Conservation (phyloP, 257 asterid species). For the Nicotiana undulata region DNA sequence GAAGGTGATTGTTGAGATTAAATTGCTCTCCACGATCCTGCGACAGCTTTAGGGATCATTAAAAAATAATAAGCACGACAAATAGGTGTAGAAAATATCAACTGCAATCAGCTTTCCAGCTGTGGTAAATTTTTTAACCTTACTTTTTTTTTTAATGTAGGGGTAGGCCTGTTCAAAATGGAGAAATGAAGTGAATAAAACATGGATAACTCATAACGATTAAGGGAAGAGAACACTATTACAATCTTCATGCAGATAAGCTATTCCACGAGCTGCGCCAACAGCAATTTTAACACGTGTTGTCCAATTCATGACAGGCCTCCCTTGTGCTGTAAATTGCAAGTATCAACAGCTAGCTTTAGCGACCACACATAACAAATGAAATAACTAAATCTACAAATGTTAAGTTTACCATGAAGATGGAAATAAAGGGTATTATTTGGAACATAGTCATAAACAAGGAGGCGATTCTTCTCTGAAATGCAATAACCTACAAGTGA, state of each 20-base stretch:
- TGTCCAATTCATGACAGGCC: slow-evolving; percentile 76
- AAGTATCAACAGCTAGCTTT: slow-evolving; percentile 9
- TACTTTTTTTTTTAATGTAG: not conserved
- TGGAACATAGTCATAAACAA: slow-evolving; percentile 75
- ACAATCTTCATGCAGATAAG: slow-evolving; percentile 99
- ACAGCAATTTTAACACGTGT: slow-evolving; percentile 70
- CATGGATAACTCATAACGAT: not conserved
- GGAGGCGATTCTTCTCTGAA: slow-evolving; percentile 71
- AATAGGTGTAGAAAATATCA: not conserved
- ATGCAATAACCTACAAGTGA: slow-evolving; percentile 94
- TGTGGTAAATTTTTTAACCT: not conserved
- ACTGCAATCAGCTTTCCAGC: not conserved
- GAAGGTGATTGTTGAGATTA: not conserved
- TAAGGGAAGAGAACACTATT: slow-evolving; percentile 10
- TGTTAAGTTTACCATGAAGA: slow-evolving; percentile 69
- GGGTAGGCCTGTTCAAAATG: not conserved
- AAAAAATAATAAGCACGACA: not conserved
- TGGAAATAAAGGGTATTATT: slow-evolving; percentile 88
- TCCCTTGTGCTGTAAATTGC: slow-evolving; percentile 42
- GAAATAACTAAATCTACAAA: not conserved
- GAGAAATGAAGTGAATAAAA: not conserved
- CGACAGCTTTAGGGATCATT: not conserved
- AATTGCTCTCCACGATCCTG: not conserved
- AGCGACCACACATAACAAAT: not conserved
- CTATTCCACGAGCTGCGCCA: slow-evolving; percentile 98